These are phyloP conservation scores for Erodium maritimum DNA, from an alignment of 345 rosid genomes.

Conservation along the genomic window DNA sequence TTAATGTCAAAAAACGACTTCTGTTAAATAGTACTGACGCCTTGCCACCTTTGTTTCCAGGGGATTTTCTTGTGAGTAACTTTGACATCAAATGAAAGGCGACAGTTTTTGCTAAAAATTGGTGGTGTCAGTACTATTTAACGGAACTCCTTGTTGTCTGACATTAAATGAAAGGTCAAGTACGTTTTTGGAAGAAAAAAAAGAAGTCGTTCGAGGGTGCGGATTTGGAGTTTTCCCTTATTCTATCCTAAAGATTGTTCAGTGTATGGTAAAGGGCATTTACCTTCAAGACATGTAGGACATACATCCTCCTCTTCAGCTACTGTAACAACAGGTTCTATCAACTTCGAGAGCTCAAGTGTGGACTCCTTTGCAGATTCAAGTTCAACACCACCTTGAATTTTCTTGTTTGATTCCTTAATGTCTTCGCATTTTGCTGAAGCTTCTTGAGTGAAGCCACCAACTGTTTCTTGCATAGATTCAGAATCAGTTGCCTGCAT, in stretches of 20 bases:
- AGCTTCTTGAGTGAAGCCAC: conserved; percentile 28
- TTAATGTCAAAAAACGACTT: too few relatives aligned
- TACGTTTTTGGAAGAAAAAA: too few relatives aligned
- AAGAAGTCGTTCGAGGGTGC: too few relatives aligned
- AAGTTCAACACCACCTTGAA: conserved; percentile 30
- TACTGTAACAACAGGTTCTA: conserved; percentile 21
- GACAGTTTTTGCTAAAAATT: too few relatives aligned
- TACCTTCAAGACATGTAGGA: conserved; percentile 97
- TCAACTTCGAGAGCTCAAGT: conserved; percentile 45
- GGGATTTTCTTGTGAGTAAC: too few relatives aligned
- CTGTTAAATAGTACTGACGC: too few relatives aligned
- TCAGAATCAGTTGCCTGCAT: conserved; percentile 27
- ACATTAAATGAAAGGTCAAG: too few relatives aligned
- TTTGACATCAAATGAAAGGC: too few relatives aligned
- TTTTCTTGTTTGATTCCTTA: conserved; percentile 42
- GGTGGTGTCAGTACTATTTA: too few relatives aligned
- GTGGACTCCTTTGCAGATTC: conserved; percentile 42
- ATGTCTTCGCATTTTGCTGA: conserved; percentile 30
- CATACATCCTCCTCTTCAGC: conserved; percentile 72
- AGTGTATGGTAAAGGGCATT: background rate
- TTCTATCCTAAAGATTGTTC: background rate
- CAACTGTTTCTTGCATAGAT: conserved; percentile 37
- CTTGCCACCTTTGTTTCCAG: too few relatives aligned
- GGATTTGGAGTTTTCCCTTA: too few relatives aligned
- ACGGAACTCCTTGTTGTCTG: too few relatives aligned